Conservation (phyloP, 768 basidiomycete genomes). For the Hericium rajendrae region DNA sequence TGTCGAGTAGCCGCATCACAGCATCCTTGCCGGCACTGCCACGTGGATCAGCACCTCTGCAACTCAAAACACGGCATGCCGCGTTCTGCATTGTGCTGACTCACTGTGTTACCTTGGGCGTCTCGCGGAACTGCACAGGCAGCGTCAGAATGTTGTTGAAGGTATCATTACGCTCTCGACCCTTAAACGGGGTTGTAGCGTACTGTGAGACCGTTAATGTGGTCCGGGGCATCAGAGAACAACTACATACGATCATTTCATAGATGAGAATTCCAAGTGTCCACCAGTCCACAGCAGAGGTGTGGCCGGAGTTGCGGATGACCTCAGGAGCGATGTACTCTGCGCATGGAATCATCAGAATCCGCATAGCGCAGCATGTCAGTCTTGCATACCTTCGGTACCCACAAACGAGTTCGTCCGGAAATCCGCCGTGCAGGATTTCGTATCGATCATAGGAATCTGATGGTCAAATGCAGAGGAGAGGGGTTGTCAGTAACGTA, state of each 20-base stretch:
- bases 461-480: conserved; percentile 22
- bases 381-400: conserved; percentile 67
- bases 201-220: conserved; percentile 43
- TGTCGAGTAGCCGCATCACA: conserved; percentile 80
- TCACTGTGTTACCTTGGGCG: conserved; percentile 54
- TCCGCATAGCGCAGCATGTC: not conserved
- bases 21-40: conserved; percentile 80
- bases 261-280: conserved; percentile 96
- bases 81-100: not conserved
- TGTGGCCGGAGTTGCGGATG: conserved; percentile 92
- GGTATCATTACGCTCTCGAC: conserved; percentile 85
- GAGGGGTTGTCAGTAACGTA: not conserved
- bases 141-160: conserved; percentile 90
- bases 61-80: not conserved
- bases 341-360: conserved; percentile 26
- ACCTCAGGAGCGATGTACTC: conserved; percentile 99
- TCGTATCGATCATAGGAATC: conserved; percentile 92
- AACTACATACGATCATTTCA: conserved; percentile 89
- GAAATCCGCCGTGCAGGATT: conserved; percentile 95
- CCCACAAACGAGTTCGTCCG: conserved; percentile 99
- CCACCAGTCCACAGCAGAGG: conserved; percentile 99
- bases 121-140: conserved; percentile 80
- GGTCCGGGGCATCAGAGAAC: not conserved
- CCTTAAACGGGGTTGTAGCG: conserved; percentile 99
- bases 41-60: not conserved